Evolutionary conservation across 768 basidiomycete genomes (phyloP).

Genomic region (Artomyces pyxidatus): DNA sequence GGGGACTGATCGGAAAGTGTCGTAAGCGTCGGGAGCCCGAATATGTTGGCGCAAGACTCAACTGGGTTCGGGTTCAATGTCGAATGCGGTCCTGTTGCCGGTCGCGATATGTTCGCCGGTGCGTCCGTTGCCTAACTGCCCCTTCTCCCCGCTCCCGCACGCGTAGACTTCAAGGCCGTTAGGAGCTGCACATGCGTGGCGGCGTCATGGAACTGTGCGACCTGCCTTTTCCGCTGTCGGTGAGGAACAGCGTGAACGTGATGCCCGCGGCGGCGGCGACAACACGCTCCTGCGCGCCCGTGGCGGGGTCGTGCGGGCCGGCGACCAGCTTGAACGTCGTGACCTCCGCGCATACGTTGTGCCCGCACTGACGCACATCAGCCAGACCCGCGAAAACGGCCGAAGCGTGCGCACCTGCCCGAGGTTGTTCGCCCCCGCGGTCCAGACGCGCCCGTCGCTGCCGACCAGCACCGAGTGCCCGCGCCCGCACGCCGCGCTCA

Average conservation of each 20-base stretch:
- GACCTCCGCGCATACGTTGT: conserved; percentile 45
- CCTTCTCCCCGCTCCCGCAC: conserved; percentile 87
- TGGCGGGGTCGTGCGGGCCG: conserved; percentile 32
- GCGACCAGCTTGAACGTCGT: conserved; percentile 55
- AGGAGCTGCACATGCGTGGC: conserved; percentile 2
- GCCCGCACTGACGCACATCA: conserved; percentile 8
- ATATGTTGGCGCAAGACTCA: conserved; percentile 23
- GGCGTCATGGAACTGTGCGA: not conserved
- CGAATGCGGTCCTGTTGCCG: conserved; percentile 78
- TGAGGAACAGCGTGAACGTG: conserved; percentile 77
- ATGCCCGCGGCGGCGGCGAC: conserved; percentile 75
- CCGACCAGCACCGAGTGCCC: conserved; percentile 80
- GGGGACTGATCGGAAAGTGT: conserved; percentile 44
- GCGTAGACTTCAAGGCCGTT: conserved; percentile 53
- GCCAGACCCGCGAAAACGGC: no score
- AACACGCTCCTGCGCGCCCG: conserved; percentile 55
- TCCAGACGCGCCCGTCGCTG: conserved; percentile 77
- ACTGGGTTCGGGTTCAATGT: conserved; percentile 64
- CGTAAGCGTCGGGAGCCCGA: no score
- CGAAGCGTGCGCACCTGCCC: conserved; percentile 63
- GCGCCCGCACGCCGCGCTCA: conserved; percentile 77
- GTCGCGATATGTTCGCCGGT: conserved; percentile 89
- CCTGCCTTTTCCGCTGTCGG: conserved; percentile 73
- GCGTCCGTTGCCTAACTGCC: conserved; percentile 87
- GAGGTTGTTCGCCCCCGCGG: conserved; percentile 68